These are phyloP conservation scores for Annulohypoxylon stygium DNA, from an alignment of 495 filamentous ascomycete genomes.

Conservation along the genomic window DNA sequence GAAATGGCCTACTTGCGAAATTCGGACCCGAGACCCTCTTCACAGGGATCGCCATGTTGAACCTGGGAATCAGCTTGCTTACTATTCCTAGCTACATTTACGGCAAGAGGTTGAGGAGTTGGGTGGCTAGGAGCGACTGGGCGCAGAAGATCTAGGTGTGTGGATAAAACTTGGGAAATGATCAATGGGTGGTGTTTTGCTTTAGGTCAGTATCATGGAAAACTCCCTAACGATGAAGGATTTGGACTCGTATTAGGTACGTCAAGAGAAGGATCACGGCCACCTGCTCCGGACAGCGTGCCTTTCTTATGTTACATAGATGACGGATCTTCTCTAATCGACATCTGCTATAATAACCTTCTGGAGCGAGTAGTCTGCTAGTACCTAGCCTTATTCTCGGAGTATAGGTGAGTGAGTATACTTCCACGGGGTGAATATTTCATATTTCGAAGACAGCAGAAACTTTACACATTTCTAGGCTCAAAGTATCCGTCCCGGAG, in stretches of 20 bases:
- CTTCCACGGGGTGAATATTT: not conserved
- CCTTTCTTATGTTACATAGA: conserved; percentile 10
- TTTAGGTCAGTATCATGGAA: conserved; percentile 8
- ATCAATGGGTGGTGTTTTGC: not conserved
- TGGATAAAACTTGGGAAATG: not conserved
- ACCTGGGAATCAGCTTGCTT: conserved; percentile 49
- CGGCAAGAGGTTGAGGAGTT: conserved; percentile 52
- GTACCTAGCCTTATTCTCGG: not conserved
- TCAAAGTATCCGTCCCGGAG: not conserved
- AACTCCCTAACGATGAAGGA: not conserved
- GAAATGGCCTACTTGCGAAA: conserved; percentile 46
- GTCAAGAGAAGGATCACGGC: conserved; percentile 10
- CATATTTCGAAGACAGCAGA: too few relatives aligned
- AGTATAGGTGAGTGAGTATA: not conserved
- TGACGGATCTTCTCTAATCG: conserved; percentile 6
- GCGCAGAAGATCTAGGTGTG: conserved; percentile 35
- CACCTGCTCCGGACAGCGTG: not conserved
- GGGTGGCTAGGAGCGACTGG: conserved; percentile 46
- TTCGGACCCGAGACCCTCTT: conserved; percentile 48
- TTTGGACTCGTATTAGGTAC: not conserved
- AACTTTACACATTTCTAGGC: not conserved
- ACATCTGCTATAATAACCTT: conserved; percentile 4
- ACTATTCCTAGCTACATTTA: conserved; percentile 55
- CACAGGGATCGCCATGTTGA: conserved; percentile 48
- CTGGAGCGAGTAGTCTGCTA: not conserved